Evolutionary conservation across 768 basidiomycete genomes (phyloP).

Genomic region (Russula griseocarnosa): DNA sequence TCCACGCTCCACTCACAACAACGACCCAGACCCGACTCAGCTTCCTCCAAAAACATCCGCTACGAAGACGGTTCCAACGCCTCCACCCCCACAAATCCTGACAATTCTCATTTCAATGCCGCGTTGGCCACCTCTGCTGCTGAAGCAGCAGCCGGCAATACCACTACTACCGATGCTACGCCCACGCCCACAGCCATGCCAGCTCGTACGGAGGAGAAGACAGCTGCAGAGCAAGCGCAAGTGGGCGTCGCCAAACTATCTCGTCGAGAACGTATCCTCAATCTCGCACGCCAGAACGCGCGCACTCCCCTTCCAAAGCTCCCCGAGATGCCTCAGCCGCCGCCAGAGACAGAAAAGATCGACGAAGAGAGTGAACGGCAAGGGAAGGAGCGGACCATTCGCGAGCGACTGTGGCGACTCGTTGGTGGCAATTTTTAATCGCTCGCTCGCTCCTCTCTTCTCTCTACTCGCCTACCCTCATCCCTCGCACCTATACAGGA

Average conservation of each 20-base stretch:
- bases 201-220: neutral
- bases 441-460: neutral
- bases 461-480: neutral
- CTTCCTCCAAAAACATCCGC: neutral
- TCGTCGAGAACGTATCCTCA: slow-evolving; percentile 25
- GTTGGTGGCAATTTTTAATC: slow-evolving; percentile 20
- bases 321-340: neutral
- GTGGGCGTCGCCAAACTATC: slow-evolving; percentile 3
- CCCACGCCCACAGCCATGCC: neutral
- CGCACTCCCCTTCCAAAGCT: slow-evolving; percentile 23
- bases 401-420: slow-evolving; percentile 25
- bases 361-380: slow-evolving; percentile 14
- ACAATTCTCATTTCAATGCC: neutral
- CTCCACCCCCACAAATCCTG: neutral
- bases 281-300: slow-evolving; percentile 24
- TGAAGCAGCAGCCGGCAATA: neutral
- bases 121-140: neutral
- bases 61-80: too few species aligned
- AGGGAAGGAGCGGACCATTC: slow-evolving; percentile 22
- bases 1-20: neutral
- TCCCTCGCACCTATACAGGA: neutral
- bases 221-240: too few species aligned
- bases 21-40: neutral
- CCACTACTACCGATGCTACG: neutral
- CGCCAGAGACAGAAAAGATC: neutral